Evolutionary conservation across 2,329 filamentous ascomycete species (phyloP).

Genomic region (Pseudogymnoascus sp.): DNA sequence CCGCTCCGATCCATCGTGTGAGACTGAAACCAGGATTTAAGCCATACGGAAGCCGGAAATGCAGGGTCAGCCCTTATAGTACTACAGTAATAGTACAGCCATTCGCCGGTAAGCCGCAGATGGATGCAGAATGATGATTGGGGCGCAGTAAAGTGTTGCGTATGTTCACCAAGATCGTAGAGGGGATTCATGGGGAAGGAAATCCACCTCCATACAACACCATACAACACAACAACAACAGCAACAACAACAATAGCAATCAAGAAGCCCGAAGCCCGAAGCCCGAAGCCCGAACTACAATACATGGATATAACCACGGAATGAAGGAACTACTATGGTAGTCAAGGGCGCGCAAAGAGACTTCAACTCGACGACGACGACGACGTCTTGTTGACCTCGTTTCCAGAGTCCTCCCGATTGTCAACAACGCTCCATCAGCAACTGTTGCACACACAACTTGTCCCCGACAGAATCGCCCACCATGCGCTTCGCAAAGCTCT

Average conservation of each 20-base stretch:
- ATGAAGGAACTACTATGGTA: neutral
- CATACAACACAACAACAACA: neutral
- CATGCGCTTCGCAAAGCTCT: constrained; percentile 9
- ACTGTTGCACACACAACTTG: neutral
- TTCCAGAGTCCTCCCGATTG: neutral
- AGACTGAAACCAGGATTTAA: neutral
- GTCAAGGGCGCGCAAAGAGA: neutral
- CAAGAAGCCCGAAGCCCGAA: no score
- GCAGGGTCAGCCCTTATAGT: neutral
- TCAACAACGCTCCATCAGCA: neutral
- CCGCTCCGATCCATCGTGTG: neutral
- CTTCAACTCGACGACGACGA: neutral
- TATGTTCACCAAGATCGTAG: neutral
- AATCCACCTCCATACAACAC: neutral
- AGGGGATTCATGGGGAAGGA: neutral
- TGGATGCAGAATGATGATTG: neutral
- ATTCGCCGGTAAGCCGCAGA: neutral
- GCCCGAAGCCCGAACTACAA: neutral
- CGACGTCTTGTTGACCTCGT: neutral
- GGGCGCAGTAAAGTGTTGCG: neutral
- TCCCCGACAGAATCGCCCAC: constrained; percentile 2
- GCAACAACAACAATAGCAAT: neutral
- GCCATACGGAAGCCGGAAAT: neutral
- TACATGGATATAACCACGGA: neutral
- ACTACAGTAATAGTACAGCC: neutral